Evolutionary conservation across 129 eudicot genomes (phyloP).

Genomic region (Tagetes erecta): DNA sequence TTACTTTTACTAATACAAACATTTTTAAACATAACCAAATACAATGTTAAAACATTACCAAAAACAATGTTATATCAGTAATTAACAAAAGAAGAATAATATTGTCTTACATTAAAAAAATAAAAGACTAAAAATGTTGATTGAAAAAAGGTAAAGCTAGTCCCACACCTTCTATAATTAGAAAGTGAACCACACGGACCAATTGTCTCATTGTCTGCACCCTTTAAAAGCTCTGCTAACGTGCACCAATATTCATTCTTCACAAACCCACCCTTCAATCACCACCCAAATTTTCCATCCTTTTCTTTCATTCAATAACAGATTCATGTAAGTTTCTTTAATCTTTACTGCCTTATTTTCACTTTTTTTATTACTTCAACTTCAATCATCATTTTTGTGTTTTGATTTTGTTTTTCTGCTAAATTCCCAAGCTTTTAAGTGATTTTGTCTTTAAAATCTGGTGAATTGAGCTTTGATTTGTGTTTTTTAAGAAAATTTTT

Average conservation of each 20-base stretch:
- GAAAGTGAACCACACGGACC: conserved; percentile 41
- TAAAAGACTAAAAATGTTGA: not conserved
- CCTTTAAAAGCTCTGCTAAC: conserved; percentile 24
- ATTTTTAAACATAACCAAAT: not conserved
- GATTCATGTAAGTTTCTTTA: conserved; percentile 18
- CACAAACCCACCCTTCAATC: no score
- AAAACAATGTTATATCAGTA: not conserved
- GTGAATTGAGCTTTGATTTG: not conserved
- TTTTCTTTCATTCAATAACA: conserved; percentile 6
- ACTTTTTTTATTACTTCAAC: not conserved
- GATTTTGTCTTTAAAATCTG: not conserved
- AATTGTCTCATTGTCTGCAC: conserved; percentile 39
- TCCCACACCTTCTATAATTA: conserved; percentile 25
- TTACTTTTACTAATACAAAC: no score
- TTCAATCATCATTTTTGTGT: not conserved
- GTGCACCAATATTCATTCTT: conserved; percentile 27
- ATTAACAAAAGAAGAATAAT: not conserved
- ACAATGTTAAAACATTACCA: not conserved
- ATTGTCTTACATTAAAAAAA: not conserved
- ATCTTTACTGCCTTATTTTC: not conserved
- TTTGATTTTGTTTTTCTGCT: not conserved
- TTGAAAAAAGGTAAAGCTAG: not conserved
- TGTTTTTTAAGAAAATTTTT: not conserved
- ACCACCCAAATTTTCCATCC: not conserved
- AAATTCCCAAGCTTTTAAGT: not conserved